Percentiles rank a stretch among this genome's conserved stretches.
These are phyloP conservation scores for Claviceps sp. DNA, from an alignment of 2,329 filamentous ascomycete genomes.

Conservation along the genomic window DNA sequence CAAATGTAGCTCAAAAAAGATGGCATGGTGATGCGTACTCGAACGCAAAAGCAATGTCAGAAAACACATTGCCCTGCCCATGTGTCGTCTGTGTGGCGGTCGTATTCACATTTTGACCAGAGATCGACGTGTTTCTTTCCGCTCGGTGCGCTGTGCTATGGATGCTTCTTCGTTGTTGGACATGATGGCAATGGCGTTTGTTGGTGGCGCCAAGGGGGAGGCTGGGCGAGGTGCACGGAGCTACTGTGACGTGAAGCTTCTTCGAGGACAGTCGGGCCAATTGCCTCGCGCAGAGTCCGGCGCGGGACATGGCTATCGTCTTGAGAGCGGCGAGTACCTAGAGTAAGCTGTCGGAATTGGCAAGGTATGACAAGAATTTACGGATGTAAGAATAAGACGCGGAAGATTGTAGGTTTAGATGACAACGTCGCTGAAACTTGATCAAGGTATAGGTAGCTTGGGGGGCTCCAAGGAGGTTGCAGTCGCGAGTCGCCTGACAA, in stretches of 20 bases:
- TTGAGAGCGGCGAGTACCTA: neutral
- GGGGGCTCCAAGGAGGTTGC: no score
- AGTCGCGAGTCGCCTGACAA: no score
- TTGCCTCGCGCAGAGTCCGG: neutral
- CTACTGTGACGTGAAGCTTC: neutral
- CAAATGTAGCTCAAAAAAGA: neutral
- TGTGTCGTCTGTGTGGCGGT: constrained; percentile 6
- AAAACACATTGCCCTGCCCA: constrained; percentile 11
- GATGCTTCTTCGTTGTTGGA: constrained; percentile 1
- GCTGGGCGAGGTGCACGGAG: neutral
- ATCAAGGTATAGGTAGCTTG: no score
- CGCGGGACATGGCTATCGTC: constrained; percentile 2
- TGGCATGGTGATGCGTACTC: constrained; percentile 15
- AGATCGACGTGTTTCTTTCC: neutral
- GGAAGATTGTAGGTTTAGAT: no score
- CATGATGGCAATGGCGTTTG: no score
- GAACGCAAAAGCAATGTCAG: constrained; percentile 24
- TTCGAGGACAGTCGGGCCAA: neutral
- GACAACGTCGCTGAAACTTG: no score
- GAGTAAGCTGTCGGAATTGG: neutral
- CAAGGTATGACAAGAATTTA: neutral
- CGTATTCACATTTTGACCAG: neutral
- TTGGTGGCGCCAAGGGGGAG: neutral
- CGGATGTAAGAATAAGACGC: neutral
- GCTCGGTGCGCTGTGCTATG: neutral